Evolutionary conservation across 768 basidiomycete species (phyloP), one percentile per base, ranked within the genome.

Genomic region (Pleurotus citrinopileatus): DNA sequence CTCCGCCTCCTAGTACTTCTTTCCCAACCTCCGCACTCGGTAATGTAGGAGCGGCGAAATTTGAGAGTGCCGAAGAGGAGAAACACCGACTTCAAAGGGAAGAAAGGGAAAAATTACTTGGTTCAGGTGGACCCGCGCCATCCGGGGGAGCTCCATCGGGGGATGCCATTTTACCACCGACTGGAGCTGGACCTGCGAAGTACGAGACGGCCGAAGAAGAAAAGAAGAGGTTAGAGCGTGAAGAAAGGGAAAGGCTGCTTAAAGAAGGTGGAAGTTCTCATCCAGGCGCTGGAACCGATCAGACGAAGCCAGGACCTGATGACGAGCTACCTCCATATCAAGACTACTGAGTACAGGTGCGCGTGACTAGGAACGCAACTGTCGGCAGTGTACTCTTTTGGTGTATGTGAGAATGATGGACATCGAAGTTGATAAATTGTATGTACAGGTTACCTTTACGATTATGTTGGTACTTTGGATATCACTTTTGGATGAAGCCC

Each of bases 221-320:
- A 74, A 87, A 85, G 75, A 75, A 68, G 62, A 68, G 84, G 19
- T 59, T 82, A 46, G 85, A 88, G 65, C 78, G 80, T 42, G 86
- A 89, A 62, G 84, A 87, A 60, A 72, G 84, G 48, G 89, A 88
- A 59, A 73, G 78, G 19, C 58, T 84, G 13, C 59, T 80, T 26
- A 66, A 60, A 17, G 57, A 59, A 10, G 66, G 64, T 42, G 54
- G 63, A 51, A 59, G 45, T 34, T 57, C 32, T 7, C 32, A 26
- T 54, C 53, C 34, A 46, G 60, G 28, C 37, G 38, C 54, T n/a
- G n/a, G n/a, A n/a, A n/a, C n/a, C 25, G 46, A 47, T 42, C 8
- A 62, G 61, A 63, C 52, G 64, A 69, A 64, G 65, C 55, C 63
- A 64, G 65, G 70, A 7, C 10, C 10, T 40, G 69, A 75, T 29